Base-by-base conservation (phyloP, 352 stramenopile genomes). In the Phytophthora ramorum region DNA sequence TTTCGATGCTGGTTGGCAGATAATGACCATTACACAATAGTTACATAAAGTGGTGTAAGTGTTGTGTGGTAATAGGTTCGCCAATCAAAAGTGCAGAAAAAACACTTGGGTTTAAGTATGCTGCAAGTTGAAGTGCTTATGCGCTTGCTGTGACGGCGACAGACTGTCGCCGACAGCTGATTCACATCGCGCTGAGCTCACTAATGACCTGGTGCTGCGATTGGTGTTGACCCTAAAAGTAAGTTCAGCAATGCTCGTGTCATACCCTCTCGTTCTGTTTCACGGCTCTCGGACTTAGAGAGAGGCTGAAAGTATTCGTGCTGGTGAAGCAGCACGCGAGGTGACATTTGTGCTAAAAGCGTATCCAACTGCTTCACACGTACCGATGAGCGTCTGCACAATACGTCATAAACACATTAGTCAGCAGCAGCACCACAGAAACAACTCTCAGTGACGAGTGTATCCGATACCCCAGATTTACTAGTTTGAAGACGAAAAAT, bases 291-390 rank as follows among this genome's bases (percentile, higher is more conserved):
- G 22, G 41, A 14, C 34, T 63, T 60, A 13, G 65, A 58, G 7
- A 66, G 45, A 6, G 58, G 45, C 28, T 60, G 48, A 46, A 73
- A 73, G 22, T 47, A 64, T 38, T 63, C 58, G 24, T 73, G 57
- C 12, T 63, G 62, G n/a, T 64, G 26, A 12, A 73, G 41, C 10
- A 73, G 40, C 24, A 54, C 10, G 16, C 58, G 50, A 41, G 51
- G 28, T n/a, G 32, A 54, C n/a, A 22, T 38, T 38, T 38, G 10
- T 38, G 26, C 6, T 52, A 48, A 58, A 6, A 8, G 16, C 0
- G 20, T 28, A 10, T 16, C n/a, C 34, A 37, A 14, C 30, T 4
- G 34, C 22, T 12, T 45, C 56, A 9, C 56, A 63, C 7, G 30
- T 26, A 20, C 30, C 55, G 47, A 60, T 55, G 8, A 66, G 58